Evolutionary conservation across 208 protist species (phyloP).

Genomic region (Trypanosoma caninum): DNA sequence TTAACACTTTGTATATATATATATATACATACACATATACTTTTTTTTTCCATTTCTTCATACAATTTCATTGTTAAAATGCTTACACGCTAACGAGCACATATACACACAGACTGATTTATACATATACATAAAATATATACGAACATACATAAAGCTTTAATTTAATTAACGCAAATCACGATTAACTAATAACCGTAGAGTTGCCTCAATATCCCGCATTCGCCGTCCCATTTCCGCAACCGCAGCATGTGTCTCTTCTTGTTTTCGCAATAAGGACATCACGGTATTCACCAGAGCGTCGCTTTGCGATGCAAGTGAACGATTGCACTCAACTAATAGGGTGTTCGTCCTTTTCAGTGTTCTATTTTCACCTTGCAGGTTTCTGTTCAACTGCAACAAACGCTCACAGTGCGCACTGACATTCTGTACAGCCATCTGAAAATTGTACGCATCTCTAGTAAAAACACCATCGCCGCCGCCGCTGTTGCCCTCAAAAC

Average conservation of each 20-base stretch:
- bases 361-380: not conserved
- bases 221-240: conserved; percentile 1
- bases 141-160: too few relatives aligned
- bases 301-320: not conserved
- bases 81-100: too few relatives aligned
- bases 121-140: too few relatives aligned
- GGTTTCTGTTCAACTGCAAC: conserved; percentile 4
- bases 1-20: not conserved
- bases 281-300: not conserved
- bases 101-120: too few relatives aligned
- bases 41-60: not conserved
- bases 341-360: not conserved
- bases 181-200: conserved; percentile 18
- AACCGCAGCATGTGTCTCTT: not conserved
- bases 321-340: conserved; percentile 6
- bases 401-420: not conserved
- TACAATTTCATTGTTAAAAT: not conserved
- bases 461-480: not conserved
- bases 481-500: not conserved
- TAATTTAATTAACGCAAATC: too few relatives aligned
- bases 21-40: not conserved
- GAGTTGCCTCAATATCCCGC: conserved; percentile 7
- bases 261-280: not conserved
- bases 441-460: not conserved
- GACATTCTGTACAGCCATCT: not conserved